Base-by-base conservation (phyloP, 192 early-diverging fungal species). In the Linnemannia elongata region DNA sequence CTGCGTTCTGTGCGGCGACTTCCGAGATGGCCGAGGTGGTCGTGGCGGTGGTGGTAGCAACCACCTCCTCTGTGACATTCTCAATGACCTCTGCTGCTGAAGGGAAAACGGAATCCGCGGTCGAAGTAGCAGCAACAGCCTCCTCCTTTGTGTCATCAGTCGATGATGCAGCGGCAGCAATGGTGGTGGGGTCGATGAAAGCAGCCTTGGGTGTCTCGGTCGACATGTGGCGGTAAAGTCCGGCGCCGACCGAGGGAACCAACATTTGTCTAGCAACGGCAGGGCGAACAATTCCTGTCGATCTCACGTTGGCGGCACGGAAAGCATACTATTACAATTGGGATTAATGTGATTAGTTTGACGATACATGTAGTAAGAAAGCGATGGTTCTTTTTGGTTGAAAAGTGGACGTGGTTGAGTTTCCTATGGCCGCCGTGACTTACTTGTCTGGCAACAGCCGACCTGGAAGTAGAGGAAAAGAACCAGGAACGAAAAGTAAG, bases 1-100 rank as follows among this genome's bases (percentile, higher is more conserved):
- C 90, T 33, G 89, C 85, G n/a, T 86, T 85, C 74, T 83, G 78
- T 57, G 89, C 78, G 15, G 82, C 82, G 20, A 85, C 66, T 0
- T 88, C 87, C 18, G 81, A 72, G 27, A 84, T 54, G 30, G 69
- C 69, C 6, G 80, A 74, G 8, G 74, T 74, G 1, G 77, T 80
- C 13, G 69, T 70, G 78, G 87, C 71, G 18, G 78, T 74, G 8
- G 74, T 68, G 27, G 81, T 80, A 35, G 78, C 82, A 18, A 88
- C 18, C 12, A 78, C 42, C 24, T 69, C 82, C 52, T 82, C 81
- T 5, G 81, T 82, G 52, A 83, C 68, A 60, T 76, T 78, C 71
- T 80, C 82, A 75, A 81, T 80, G 30, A 88, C 77, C 63, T 88
- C 69, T 63, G 87, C 72, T 60, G 82, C 72, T 33, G 87, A 77